Evolutionary conservation across 495 filamentous ascomycete genomes (phyloP).

Genomic region (Oidiodendron maius): DNA sequence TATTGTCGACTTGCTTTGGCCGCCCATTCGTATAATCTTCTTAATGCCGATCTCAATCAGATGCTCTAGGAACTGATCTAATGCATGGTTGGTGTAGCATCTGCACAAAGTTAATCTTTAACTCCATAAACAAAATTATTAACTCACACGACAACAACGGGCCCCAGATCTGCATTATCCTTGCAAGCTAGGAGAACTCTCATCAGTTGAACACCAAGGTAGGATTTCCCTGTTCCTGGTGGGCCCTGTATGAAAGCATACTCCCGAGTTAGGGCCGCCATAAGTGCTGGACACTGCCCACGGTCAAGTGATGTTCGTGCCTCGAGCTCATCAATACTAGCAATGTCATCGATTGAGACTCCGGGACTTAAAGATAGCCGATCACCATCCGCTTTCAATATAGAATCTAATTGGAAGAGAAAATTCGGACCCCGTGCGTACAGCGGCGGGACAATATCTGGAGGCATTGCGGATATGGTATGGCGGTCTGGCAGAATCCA

Average conservation of each 20-base stretch:
- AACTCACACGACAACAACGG: constrained; percentile 19
- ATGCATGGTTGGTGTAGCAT: constrained; percentile 77
- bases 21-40: constrained; percentile 25
- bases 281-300: constrained; percentile 12
- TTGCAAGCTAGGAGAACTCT: constrained; percentile 13
- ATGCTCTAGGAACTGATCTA: constrained; percentile 74
- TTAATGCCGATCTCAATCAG: constrained; percentile 51
- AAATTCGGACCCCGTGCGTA: constrained; percentile 9
- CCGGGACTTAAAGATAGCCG: too few species aligned
- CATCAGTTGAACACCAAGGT: constrained; percentile 23
- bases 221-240: constrained; percentile 85
- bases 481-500: constrained; percentile 19
- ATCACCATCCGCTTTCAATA: constrained; percentile 3
- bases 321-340: constrained; percentile 10
- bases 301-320: constrained; percentile 12
- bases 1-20: constrained; percentile 14
- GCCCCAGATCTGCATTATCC: constrained; percentile 11
- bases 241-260: constrained; percentile 82
- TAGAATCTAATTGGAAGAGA: constrained; percentile 7
- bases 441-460: constrained; percentile 8
- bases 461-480: not conserved
- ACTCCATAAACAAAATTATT: too few species aligned
- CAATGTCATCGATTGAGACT: too few species aligned
- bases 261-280: constrained; percentile 50
- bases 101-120: too few species aligned